A percentile compares a stretch with the other conserved stretches of the same genome.
These are phyloP conservation scores for Sporothrix pallida DNA, from an alignment of 2,329 filamentous ascomycete genomes.

Conservation along the genomic window DNA sequence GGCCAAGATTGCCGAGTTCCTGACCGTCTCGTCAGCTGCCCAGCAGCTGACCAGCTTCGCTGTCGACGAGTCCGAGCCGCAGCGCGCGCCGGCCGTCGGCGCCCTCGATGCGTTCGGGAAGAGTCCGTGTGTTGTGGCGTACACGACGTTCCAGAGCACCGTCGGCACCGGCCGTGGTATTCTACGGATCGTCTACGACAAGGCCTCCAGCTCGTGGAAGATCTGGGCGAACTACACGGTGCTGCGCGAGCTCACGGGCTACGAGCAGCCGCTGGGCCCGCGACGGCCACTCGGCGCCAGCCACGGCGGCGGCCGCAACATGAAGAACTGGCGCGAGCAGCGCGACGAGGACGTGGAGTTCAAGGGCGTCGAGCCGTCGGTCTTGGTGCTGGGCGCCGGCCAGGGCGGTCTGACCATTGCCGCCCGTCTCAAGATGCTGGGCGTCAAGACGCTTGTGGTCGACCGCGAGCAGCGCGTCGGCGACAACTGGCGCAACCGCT, in stretches of 20 bases:
- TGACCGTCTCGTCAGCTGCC: conserved; percentile 45
- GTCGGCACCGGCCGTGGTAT: conserved; percentile 63
- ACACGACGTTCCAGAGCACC: conserved; percentile 59
- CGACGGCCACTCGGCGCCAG: conserved; percentile 61
- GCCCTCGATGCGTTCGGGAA: conserved; percentile 57
- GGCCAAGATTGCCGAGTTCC: conserved; percentile 48
- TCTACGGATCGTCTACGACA: conserved; percentile 55
- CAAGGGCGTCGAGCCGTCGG: conserved; percentile 58
- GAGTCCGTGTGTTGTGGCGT: conserved; percentile 61
- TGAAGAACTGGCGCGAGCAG: conserved; percentile 66
- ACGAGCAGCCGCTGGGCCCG: conserved; percentile 56
- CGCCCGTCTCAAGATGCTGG: conserved; percentile 64
- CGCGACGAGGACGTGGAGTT: conserved; percentile 57
- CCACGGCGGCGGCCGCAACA: conserved; percentile 57
- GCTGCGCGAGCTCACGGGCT: conserved; percentile 59
- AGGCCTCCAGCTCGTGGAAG: conserved; percentile 57
- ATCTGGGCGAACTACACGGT: conserved; percentile 68
- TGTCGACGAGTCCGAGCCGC: conserved; percentile 53
- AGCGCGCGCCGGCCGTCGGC: conserved; percentile 51
- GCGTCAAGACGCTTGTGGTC: conserved; percentile 61
- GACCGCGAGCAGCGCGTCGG: conserved; percentile 64
- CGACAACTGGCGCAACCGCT: conserved; percentile 68
- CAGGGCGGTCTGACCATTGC: conserved; percentile 64
- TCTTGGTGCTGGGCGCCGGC: conserved; percentile 65
- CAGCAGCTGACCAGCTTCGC: conserved; percentile 50